Evolutionary conservation across 306 rosid genomes (phyloP).

Genomic region (Fragaria ananassa): DNA sequence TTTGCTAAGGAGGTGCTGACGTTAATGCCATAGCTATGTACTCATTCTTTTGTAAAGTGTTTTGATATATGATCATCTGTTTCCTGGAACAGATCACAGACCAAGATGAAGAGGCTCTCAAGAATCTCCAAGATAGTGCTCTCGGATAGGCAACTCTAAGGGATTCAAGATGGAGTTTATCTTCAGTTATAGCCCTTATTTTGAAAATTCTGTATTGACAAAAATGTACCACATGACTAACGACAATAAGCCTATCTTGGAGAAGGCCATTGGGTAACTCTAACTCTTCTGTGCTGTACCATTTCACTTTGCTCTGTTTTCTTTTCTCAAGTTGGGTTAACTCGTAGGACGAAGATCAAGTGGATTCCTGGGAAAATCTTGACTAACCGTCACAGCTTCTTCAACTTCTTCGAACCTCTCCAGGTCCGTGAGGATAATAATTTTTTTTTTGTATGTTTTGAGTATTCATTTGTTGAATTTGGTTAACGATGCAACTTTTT

Average conservation of each 20-base stretch:
- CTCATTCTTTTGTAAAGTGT: conserved; percentile 6
- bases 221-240: conserved; percentile 75
- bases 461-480: background rate
- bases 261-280: conserved; percentile 71
- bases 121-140: conserved; percentile 62
- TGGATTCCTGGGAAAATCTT: conserved; percentile 72
- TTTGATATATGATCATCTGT: conserved; percentile 12
- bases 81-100: conserved; percentile 51
- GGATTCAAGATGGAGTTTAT: conserved; percentile 78
- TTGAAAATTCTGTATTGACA: conserved; percentile 57
- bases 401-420: conserved; percentile 68
- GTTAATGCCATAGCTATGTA: background rate
- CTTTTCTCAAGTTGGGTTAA: background rate
- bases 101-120: conserved; percentile 78
- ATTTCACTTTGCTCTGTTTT: background rate
- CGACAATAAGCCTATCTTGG: conserved; percentile 70
- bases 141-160: conserved; percentile 53
- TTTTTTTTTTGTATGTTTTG: conserved; percentile 27
- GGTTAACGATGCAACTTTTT: background rate
- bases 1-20: conserved; percentile 66
- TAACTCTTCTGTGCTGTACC: conserved; percentile 6
- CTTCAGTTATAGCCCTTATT: conserved; percentile 57
- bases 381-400: conserved; percentile 75
- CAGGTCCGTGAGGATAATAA: conserved; percentile 67
- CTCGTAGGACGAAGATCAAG: conserved; percentile 63